A percentile compares a stretch with the other conserved stretches of the same genome.
phyloP scores from a whole-genome alignment of 1,284 basidiomycete species.

The Inonotus obliquus region DNA sequence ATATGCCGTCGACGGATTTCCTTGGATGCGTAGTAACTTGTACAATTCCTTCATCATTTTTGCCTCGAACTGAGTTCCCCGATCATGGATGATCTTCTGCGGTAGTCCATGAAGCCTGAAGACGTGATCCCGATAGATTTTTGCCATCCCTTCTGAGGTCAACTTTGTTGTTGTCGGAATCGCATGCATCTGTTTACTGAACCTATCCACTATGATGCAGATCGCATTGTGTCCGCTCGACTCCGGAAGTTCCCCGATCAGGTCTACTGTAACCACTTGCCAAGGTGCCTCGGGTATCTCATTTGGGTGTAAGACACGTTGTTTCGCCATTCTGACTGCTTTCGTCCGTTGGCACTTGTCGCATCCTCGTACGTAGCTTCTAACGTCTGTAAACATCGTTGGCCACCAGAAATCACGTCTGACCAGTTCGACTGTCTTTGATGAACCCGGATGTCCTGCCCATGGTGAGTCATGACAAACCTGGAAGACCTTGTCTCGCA shows the following conservation, averaged over 20 bases:
- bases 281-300: neutral
- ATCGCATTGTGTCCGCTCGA: slow-evolving; percentile 19
- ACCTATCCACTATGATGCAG: slow-evolving; percentile 23
- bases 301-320: slow-evolving; percentile 10
- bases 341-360: slow-evolving; percentile 17
- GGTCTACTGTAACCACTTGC: slow-evolving; percentile 11
- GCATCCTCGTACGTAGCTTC: slow-evolving; percentile 16
- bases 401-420: slow-evolving; percentile 21
- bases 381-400: neutral
- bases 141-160: slow-evolving; percentile 9
- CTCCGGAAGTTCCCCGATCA: slow-evolving; percentile 20
- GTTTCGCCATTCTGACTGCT: neutral
- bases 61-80: slow-evolving; percentile 24
- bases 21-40: slow-evolving; percentile 15
- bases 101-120: slow-evolving; percentile 21
- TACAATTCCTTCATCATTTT: slow-evolving; percentile 19
- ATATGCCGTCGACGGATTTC: slow-evolving; percentile 23
- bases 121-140: slow-evolving; percentile 20
- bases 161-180: slow-evolving; percentile 22
- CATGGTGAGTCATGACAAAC: slow-evolving; percentile 11
- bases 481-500: slow-evolving; percentile 12
- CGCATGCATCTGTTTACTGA: slow-evolving; percentile 16
- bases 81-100: slow-evolving; percentile 25
- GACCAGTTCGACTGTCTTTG: slow-evolving; percentile 14
- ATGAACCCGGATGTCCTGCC: slow-evolving; percentile 18